phyloP scores from a whole-genome alignment of 768 basidiomycete genomes.

The Termitomyces sp. region DNA sequence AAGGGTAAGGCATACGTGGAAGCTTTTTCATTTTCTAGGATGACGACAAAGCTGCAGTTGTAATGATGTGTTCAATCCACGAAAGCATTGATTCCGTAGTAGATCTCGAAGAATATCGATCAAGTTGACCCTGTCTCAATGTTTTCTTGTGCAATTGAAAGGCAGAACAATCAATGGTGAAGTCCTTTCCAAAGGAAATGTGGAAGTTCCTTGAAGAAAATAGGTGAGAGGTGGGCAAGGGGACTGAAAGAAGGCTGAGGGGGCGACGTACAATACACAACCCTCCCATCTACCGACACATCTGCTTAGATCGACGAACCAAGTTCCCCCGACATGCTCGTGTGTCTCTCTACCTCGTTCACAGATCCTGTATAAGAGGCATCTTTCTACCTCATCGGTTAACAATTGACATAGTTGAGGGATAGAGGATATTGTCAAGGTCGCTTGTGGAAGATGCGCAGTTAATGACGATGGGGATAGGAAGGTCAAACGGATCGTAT shows the following conservation, averaged over 20 bases:
- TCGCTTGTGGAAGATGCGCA: slow-evolving; percentile 81
- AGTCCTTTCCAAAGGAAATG: slow-evolving; percentile 48
- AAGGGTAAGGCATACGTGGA: background rate
- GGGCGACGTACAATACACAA: slow-evolving; percentile 59
- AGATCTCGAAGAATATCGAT: slow-evolving; percentile 34
- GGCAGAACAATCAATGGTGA: slow-evolving; percentile 54
- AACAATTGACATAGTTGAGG: slow-evolving; percentile 74
- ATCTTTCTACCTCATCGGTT: slow-evolving; percentile 71
- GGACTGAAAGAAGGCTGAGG: background rate
- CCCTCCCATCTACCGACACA: slow-evolving; percentile 82
- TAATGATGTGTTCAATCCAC: slow-evolving; percentile 54
- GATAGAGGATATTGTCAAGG: slow-evolving; percentile 66
- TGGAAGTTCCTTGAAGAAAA: slow-evolving; percentile 53
- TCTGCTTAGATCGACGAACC: slow-evolving; percentile 75
- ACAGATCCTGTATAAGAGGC: slow-evolving; percentile 65
- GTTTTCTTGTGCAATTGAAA: slow-evolving; percentile 44
- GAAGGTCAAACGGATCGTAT: slow-evolving; percentile 74
- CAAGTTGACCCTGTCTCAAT: slow-evolving; percentile 33
- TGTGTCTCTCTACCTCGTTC: slow-evolving; percentile 56
- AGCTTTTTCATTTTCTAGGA: background rate
- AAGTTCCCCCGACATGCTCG: slow-evolving; percentile 56
- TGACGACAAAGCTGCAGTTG: slow-evolving; percentile 26
- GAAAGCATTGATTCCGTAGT: slow-evolving; percentile 35
- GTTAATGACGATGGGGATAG: slow-evolving; percentile 69
- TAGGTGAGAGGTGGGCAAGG: background rate